phyloP scores from a whole-genome alignment of 345 rosid species.

The Gossypium ekmanianum region DNA sequence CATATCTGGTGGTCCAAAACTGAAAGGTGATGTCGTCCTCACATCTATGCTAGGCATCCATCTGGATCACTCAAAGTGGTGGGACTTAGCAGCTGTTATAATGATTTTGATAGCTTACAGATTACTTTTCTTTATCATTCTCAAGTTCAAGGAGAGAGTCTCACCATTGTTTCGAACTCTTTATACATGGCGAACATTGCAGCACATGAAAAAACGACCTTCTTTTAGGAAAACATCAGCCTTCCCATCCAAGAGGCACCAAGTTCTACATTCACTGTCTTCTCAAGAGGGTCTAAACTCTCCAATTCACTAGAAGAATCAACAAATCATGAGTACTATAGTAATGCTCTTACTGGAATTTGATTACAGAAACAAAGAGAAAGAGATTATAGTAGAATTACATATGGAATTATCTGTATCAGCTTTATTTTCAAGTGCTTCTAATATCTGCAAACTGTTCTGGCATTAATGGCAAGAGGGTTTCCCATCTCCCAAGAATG shows the following conservation, averaged over 20 bases:
- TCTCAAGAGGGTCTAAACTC: slow-evolving; percentile 69
- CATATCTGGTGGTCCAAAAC: slow-evolving; percentile 38
- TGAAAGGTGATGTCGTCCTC: slow-evolving; percentile 49
- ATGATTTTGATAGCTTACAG: slow-evolving; percentile 45
- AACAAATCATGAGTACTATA: not conserved
- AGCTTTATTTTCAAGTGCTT: not conserved
- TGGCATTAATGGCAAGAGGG: not conserved
- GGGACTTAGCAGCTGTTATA: slow-evolving; percentile 53
- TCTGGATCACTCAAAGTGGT: slow-evolving; percentile 56
- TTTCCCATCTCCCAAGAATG: not conserved
- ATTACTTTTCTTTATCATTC: slow-evolving; percentile 49
- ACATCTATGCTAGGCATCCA: slow-evolving; percentile 45
- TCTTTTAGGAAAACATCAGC: slow-evolving; percentile 51
- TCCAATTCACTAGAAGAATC: slow-evolving; percentile 35
- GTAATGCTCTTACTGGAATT: not conserved
- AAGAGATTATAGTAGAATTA: not conserved
- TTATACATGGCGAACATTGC: slow-evolving; percentile 50
- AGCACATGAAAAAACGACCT: slow-evolving; percentile 53
- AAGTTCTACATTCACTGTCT: slow-evolving; percentile 47
- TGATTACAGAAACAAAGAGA: slow-evolving; percentile 5
- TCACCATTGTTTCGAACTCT: slow-evolving; percentile 43
- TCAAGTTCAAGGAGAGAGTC: slow-evolving; percentile 66
- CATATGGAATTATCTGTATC: not conserved
- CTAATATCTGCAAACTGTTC: not conserved
- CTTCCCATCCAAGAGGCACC: slow-evolving; percentile 45